Evolutionary conservation across 78 protist genomes (phyloP), one percentile per base, ranked within the genome.

Genomic region (Planoprotostelium fungivorum): DNA sequence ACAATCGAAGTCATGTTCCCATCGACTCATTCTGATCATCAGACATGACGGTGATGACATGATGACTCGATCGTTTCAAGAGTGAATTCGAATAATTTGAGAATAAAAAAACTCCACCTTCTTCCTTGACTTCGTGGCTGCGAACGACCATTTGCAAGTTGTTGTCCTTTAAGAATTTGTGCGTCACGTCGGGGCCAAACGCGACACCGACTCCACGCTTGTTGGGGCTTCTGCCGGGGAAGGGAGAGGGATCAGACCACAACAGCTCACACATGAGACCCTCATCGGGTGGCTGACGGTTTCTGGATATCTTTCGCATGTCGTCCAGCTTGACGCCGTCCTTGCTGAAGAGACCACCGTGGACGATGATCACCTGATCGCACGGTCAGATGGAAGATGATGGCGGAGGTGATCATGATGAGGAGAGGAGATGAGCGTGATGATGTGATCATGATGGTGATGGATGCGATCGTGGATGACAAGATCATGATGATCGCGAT

Each of bases 181-280:
- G 86, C 0, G 98, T 96, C 29, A 98, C 97, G 88, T 98, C 99
- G 34, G 98, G 98, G 16, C 99, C 99, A 86, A 98, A 98, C 16
- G 90, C 93, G 63, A 93, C 88, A 86, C 98, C 98, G 34, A 97
- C 96, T 38, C 99, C 99, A 39, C 99, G 95, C 86, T 96, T 96
- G 87, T 86, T 83, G 28, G 98, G 98, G 9, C 35, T 29, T 25
- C 96, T 90, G 87, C 99, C 99, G 1, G 90, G 94, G 86, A 28
- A 84, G 10, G 85, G 38, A 88, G 91, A 95, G 1, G 99, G 99
- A 89, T 98, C 99, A 0, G 97, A 84, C 99, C 99, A 98, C 5
- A 98, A 94, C 34, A 97, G 23, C 83, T 97, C 97, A 89, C 96
- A 94, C 96, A 97, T 95, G 85, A 97, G 63, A 83, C 98, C 97